Base-by-base conservation (phyloP, 2,329 filamentous ascomycete species). In the Geoglossum cookeanum region DNA sequence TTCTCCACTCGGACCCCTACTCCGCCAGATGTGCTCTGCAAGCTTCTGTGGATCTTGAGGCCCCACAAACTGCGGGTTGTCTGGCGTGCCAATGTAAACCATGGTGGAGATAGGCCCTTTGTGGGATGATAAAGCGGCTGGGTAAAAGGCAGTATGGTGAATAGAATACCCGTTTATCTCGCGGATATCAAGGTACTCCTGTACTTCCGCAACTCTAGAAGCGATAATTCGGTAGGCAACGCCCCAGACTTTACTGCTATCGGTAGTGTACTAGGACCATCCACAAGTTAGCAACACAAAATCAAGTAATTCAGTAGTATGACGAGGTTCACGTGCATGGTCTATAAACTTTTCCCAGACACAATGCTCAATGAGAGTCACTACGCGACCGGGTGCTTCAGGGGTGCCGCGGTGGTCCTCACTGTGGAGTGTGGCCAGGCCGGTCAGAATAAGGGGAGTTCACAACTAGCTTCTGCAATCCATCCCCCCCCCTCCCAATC, bases 151-250 rank as follows among this genome's bases (percentile, higher is more conserved):
- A 32, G 89, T 87, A 69, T 89, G 87, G 70, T 96, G 90, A 62
- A 95, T 94, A 57, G 83, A 87, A 71, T 98, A 98, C 30, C 92
- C 92, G 71, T 97, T 95, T 67, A 97, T 95, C 71, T 98, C 92
- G 51, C 92, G 84, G 62, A 96, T 91, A 69, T 97, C 90, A 53
- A 98, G 85, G 68, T 96, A 96, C 59, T 83, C 78, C 63, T 87
- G 84, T 3, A 96, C 91, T 71, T 91, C 84, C 59, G 81, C 77
- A 27, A 94, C 88, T 62, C 82, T 78, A 1, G 79, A 74, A 5
- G 82, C 70, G 32, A 78, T 75, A 69, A 95, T 91, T 66, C 91
- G 85, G 72, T 96, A 94, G 61, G 91, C 92, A 15, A 87, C 86
- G 58, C 92, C 92, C 90, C 90, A 97, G 64, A 96, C 88, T 64